Evolutionary conservation across 768 basidiomycete genomes (phyloP).

Genomic region (Chalciporus chontae): DNA sequence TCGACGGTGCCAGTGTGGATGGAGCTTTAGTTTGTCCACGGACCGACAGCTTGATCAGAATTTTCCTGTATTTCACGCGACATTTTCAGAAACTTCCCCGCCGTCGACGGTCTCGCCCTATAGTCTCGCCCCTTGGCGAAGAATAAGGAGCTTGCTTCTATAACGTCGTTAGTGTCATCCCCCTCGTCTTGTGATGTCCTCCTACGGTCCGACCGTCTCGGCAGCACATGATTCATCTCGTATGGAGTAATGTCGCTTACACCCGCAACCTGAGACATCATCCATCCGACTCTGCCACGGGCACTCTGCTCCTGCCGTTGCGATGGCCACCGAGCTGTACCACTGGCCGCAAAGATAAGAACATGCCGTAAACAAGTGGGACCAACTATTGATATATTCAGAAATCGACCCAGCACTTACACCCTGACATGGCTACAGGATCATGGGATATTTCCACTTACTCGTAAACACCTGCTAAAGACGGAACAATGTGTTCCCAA

Average conservation of each 20-base stretch:
- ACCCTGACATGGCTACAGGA: background rate
- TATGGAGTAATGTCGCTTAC: conserved; percentile 1
- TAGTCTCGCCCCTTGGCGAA: background rate
- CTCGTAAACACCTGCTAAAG: conserved; percentile 14
- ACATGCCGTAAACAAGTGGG: conserved; percentile 8
- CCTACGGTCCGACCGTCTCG: conserved; percentile 12
- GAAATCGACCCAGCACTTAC: background rate
- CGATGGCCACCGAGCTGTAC: background rate
- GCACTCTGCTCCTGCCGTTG: too few species aligned
- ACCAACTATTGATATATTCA: background rate
- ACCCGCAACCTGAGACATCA: too few species aligned
- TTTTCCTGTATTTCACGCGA: conserved; percentile 13
- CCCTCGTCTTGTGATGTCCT: conserved; percentile 23
- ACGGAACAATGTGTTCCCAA: conserved; percentile 14
- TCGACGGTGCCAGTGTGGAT: conserved; percentile 21
- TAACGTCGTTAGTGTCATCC: conserved; percentile 21
- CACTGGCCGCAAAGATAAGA: conserved; percentile 9
- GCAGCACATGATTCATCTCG: background rate
- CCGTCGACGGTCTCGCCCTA: conserved; percentile 15
- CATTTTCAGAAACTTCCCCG: conserved; percentile 17
- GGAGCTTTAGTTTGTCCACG: conserved; percentile 12
- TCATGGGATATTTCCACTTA: background rate
- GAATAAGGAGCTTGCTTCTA: conserved; percentile 27
- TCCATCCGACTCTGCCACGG: too few species aligned
- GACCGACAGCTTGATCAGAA: conserved; percentile 7